Evolutionary conservation across 2,329 filamentous ascomycete species (phyloP).

Genomic region (Botrytis pseudocinerea): DNA sequence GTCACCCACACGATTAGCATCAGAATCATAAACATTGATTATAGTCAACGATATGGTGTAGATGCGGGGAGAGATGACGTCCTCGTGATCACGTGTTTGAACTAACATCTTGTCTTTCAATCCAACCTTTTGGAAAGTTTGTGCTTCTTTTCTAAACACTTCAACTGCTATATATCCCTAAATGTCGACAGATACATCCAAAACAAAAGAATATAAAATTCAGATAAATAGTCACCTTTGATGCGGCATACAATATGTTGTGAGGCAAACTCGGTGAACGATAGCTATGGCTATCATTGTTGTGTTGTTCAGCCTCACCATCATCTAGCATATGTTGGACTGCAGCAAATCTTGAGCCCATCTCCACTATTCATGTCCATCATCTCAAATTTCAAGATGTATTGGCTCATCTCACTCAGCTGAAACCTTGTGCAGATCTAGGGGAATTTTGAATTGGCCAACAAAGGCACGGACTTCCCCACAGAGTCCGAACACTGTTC

Average conservation of each 20-base stretch:
- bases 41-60: neutral
- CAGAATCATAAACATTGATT: neutral
- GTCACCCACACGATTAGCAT: neutral
- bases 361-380: neutral
- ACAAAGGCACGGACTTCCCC: conserved; percentile 13
- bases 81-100: neutral
- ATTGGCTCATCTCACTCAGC: neutral
- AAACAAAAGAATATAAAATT: neutral
- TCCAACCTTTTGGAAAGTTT: neutral
- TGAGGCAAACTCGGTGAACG: neutral
- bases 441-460: neutral
- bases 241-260: neutral
- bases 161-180: neutral
- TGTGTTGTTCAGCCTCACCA: neutral
- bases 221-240: neutral
- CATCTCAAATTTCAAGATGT: neutral
- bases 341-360: neutral
- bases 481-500: neutral
- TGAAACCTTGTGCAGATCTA: neutral
- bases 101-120: neutral
- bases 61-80: neutral
- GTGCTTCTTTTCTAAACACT: neutral
- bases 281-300: neutral
- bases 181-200: fast-evolving
- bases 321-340: neutral